Evolutionary conservation across 345 rosid genomes (phyloP).

Genomic region (Leavenworthia alabamica): DNA sequence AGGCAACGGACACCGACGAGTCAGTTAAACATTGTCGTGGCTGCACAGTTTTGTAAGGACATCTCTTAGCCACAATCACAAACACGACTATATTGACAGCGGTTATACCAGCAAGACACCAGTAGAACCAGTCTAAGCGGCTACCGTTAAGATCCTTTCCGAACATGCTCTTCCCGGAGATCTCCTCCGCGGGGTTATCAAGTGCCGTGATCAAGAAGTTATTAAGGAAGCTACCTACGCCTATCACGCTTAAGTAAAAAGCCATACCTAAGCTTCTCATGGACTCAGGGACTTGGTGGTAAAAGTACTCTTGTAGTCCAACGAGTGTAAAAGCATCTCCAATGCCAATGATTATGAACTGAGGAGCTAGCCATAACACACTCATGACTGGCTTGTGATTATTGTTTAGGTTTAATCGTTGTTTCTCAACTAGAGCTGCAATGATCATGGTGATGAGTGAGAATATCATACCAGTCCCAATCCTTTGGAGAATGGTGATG

Average conservation of each 20-base stretch:
- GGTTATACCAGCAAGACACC: slow-evolving; percentile 51
- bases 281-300: slow-evolving; percentile 91
- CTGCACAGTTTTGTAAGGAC: slow-evolving; percentile 65
- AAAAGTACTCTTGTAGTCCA: slow-evolving; percentile 88
- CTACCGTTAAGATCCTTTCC: slow-evolving; percentile 78
- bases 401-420: slow-evolving; percentile 32
- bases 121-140: slow-evolving; percentile 67
- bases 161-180: slow-evolving; percentile 49
- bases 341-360: slow-evolving; percentile 57
- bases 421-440: slow-evolving; percentile 71
- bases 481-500: slow-evolving; percentile 75
- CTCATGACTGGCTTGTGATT: slow-evolving; percentile 44
- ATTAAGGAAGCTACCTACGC: slow-evolving; percentile 68
- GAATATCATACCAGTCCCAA: slow-evolving; percentile 82
- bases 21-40: slow-evolving; percentile 44
- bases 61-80: slow-evolving; percentile 50
- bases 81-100: slow-evolving; percentile 43
- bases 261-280: slow-evolving; percentile 97
- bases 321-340: slow-evolving; percentile 77
- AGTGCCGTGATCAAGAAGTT: slow-evolving; percentile 55
- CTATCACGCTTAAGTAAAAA: slow-evolving; percentile 72
- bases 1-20: slow-evolving; percentile 27
- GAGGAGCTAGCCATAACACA: slow-evolving; percentile 85
- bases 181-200: slow-evolving; percentile 41
- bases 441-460: slow-evolving; percentile 54